phyloP scores from a whole-genome alignment of 306 rosid species.

The Spatholobus suberectus region DNA sequence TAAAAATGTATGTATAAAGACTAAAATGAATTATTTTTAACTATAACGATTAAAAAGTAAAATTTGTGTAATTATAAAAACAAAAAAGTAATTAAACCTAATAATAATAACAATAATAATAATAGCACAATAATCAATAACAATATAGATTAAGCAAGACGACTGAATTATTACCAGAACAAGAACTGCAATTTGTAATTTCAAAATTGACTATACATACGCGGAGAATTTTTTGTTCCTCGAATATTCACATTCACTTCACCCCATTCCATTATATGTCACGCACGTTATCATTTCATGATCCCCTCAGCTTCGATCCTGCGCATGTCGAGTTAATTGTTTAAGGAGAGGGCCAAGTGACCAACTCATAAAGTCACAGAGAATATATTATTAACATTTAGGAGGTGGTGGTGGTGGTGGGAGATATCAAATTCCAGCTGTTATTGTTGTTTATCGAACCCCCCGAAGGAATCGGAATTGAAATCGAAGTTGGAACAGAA shows the following conservation, averaged over 20 bases:
- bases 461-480: not conserved
- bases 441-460: slow-evolving; percentile 2
- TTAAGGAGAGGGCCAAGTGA: not conserved
- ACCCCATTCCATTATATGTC: too few relatives aligned
- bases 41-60: too few relatives aligned
- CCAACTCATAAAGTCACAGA: slow-evolving; percentile 20
- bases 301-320: not conserved
- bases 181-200: not conserved
- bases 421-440: not conserved
- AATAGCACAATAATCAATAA: too few relatives aligned
- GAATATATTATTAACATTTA: not conserved
- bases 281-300: not conserved
- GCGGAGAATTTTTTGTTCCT: too few relatives aligned
- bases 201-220: too few relatives aligned
- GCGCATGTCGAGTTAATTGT: not conserved
- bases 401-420: not conserved
- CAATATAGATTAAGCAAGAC: not conserved
- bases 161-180: not conserved
- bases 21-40: too few relatives aligned
- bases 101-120: not conserved
- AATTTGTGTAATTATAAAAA: too few relatives aligned
- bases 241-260: too few relatives aligned
- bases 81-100: too few relatives aligned
- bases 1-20: too few relatives aligned
- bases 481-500: not conserved